Base-by-base conservation (phyloP, 345 rosid species). In the Hibiscus mutabilis region DNA sequence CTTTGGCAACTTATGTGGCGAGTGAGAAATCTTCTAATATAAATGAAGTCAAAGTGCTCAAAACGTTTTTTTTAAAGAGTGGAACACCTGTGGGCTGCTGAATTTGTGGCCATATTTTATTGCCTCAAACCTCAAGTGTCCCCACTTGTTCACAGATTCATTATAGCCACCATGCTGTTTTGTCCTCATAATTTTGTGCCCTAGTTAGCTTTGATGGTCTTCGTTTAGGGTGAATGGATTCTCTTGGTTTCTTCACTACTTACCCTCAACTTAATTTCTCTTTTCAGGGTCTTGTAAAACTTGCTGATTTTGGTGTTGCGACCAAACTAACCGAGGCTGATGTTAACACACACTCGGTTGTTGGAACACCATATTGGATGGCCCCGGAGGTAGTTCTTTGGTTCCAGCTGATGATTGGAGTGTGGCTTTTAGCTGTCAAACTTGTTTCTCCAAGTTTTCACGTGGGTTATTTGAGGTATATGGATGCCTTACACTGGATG, bases 301-400 rank as follows among this genome's bases (percentile, higher is more conserved):
- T 96, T 86, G 99, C 99, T 84, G 99, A 92, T 82, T 96, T 96
- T 87, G 99, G 99, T 79, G 99, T 96, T 74, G 99, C 99, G 9
- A 96, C 99, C 70, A 96, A 96, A 84, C 83, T 96, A 72, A 96
- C 89, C 35, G 99, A 96, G 84, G 96, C 99, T 79, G 98, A 96
- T 84, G 86, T 89, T 63, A 91, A 92, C 77, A 96, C 99, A 22
- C 97, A 88, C 80, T 92, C 98, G 22, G 98, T 96, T 74, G 98
- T 88, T 78, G 99, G 98, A 79, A 89, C 96, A 35, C 99, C 99
- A 68, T 96, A 96, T 60, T 96, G 99, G 99, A 96, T 96, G 99
- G 99, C 99, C 70, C 99, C 99, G 15, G 99, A 96, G 97, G 99
- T 96, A 82, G 63, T 72, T 63, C 56, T 53, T 64, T 44, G 55